These are phyloP conservation scores for Gnetum montanum DNA, from an alignment of 75 land plant species.

Conservation along the genomic window DNA sequence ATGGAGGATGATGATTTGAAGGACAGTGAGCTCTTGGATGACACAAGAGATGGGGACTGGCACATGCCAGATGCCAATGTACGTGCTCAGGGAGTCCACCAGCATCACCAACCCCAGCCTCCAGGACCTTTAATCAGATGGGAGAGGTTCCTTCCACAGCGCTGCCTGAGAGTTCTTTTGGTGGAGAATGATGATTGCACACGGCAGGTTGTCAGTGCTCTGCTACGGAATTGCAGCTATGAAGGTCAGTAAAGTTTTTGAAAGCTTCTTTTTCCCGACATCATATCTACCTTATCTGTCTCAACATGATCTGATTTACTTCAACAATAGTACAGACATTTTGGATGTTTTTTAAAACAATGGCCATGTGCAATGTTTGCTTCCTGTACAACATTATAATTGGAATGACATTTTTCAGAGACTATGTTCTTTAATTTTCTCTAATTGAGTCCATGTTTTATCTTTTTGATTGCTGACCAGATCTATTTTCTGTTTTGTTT, in stretches of 20 bases:
- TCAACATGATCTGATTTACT: too few species aligned
- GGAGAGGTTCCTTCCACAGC: slow-evolving; percentile 79
- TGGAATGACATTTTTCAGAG: too few species aligned
- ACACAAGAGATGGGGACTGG: slow-evolving; percentile 18
- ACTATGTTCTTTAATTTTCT: too few species aligned
- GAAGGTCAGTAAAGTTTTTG: slow-evolving; percentile 64
- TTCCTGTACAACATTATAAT: too few species aligned
- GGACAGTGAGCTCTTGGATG: slow-evolving; percentile 9
- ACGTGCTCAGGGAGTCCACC: neutral
- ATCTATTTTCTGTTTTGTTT: too few species aligned
- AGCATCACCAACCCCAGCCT: slow-evolving; percentile 25
- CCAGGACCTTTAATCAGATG: slow-evolving; percentile 41
- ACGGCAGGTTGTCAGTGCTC: slow-evolving; percentile 74
- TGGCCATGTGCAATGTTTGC: too few species aligned
- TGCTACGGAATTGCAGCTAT: slow-evolving; percentile 85
- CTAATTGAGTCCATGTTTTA: too few species aligned
- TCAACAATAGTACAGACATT: neutral
- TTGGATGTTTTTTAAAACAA: neutral
- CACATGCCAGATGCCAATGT: slow-evolving; percentile 7
- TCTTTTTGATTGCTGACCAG: too few species aligned
- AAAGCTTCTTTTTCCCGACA: neutral
- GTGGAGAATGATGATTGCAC: slow-evolving; percentile 94
- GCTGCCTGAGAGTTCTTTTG: slow-evolving; percentile 63
- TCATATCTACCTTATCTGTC: too few species aligned
- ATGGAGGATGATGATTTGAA: slow-evolving; percentile 28